phyloP scores from a whole-genome alignment of 805 yeast genomes.

The Wickerhamomyces rabaulensis region DNA sequence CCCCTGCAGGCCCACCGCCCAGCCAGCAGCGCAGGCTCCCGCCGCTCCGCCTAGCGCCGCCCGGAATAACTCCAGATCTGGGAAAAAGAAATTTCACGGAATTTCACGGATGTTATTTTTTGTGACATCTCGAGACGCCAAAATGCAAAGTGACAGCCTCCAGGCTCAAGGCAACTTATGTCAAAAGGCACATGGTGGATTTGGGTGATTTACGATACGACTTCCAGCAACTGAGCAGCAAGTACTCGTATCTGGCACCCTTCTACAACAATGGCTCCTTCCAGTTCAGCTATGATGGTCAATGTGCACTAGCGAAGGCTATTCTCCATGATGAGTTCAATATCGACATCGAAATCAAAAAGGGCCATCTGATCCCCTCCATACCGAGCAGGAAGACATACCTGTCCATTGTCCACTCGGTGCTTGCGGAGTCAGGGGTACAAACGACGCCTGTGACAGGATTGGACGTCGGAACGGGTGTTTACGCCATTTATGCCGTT shows the following conservation, averaged over 20 bases:
- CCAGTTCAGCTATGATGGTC: conserved; percentile 10
- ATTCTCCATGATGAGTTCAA: conserved; percentile 8
- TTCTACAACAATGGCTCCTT: neutral
- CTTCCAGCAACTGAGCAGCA: conserved; percentile 1
- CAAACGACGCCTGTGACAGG: conserved; percentile 15
- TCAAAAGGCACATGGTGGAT: neutral
- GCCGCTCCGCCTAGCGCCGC: too few species aligned
- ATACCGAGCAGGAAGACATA: conserved; percentile 15
- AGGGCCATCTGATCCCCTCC: conserved; percentile 15
- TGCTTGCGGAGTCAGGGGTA: conserved; percentile 9
- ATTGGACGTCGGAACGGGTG: conserved; percentile 48
- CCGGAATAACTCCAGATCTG: too few species aligned
- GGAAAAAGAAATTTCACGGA: neutral
- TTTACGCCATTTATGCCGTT: conserved; percentile 41
- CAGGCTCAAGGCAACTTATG: too few species aligned
- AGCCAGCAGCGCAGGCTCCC: too few species aligned
- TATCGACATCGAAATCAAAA: conserved; percentile 2
- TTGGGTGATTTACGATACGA: neutral
- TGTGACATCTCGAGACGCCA: neutral
- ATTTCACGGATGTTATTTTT: too few species aligned
- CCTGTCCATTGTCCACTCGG: conserved; percentile 3
- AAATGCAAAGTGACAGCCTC: too few species aligned
- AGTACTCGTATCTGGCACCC: conserved; percentile 1
- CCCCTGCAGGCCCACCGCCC: too few species aligned
- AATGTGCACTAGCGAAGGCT: conserved; percentile 14